Evolutionary conservation across 2,329 filamentous ascomycete species (phyloP).

Genomic region (Neodidymelliopsis sp.): DNA sequence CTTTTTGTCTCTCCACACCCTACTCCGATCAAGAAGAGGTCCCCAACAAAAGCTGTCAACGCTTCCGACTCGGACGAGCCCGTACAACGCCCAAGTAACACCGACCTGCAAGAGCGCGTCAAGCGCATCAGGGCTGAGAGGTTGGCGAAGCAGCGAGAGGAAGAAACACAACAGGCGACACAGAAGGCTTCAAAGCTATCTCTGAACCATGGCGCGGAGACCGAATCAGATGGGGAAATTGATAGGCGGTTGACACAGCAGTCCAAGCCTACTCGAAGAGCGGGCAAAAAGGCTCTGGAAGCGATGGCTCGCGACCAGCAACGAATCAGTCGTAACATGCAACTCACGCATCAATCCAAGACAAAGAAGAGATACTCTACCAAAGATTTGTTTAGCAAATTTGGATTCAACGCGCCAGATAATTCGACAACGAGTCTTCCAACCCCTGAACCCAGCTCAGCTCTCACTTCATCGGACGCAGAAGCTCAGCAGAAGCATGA

Average conservation of each 20-base stretch:
- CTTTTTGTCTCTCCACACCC: slow-evolving; percentile 64
- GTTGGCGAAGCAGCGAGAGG: slow-evolving; percentile 68
- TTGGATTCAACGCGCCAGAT: slow-evolving; percentile 70
- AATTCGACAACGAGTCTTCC: slow-evolving; percentile 21
- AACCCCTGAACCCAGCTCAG: slow-evolving; percentile 51
- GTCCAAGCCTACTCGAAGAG: slow-evolving; percentile 77
- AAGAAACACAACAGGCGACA: slow-evolving; percentile 48
- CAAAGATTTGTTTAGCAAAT: slow-evolving; percentile 80
- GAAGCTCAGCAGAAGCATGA: slow-evolving; percentile 46
- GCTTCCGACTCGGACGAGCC: slow-evolving; percentile 57
- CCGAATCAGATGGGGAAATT: slow-evolving; percentile 64
- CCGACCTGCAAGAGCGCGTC: slow-evolving; percentile 75
- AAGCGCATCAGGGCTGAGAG: slow-evolving; percentile 76
- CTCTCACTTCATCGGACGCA: slow-evolving; percentile 70
- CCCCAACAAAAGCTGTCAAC: slow-evolving; percentile 1
- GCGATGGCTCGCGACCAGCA: slow-evolving; percentile 97
- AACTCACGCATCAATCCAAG: slow-evolving; percentile 86
- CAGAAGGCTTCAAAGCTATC: slow-evolving; percentile 43
- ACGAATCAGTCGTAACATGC: slow-evolving; percentile 86
- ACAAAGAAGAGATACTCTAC: slow-evolving; percentile 89
- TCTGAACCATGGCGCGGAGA: slow-evolving; percentile 54
- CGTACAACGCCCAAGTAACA: slow-evolving; percentile 55
- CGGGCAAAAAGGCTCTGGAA: slow-evolving; percentile 92
- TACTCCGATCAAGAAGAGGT: slow-evolving; percentile 46
- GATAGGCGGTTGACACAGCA: slow-evolving; percentile 67